Percentiles rank a stretch among this genome's conserved stretches.
These are phyloP conservation scores for Magnolia sinica DNA, from an alignment of 164 flowering plant species.

Conservation along the genomic window DNA sequence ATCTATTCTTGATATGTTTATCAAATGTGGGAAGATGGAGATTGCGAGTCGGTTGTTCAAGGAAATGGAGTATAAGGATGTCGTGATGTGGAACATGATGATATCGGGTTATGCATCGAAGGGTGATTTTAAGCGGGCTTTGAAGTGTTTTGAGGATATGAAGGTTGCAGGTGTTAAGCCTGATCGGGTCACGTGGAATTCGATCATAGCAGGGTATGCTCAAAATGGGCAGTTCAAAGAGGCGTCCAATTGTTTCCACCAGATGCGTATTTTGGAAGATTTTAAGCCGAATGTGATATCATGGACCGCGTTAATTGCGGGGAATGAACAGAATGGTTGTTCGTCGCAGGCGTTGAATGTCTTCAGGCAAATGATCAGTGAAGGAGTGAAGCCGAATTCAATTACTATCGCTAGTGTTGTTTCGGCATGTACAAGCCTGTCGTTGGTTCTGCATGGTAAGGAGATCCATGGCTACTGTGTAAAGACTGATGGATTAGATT, in stretches of 20 bases:
- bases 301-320: constrained; percentile 39
- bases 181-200: constrained; percentile 38
- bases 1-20: constrained; percentile 35
- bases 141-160: constrained; percentile 30
- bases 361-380: constrained; percentile 30
- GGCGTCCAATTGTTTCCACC: constrained; percentile 27
- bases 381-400: constrained; percentile 33
- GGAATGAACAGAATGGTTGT: constrained; percentile 30
- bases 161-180: constrained; percentile 29
- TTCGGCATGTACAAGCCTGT: constrained; percentile 39
- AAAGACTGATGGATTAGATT: constrained; percentile 24
- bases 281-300: constrained; percentile 34
- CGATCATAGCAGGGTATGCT: constrained; percentile 36
- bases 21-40: constrained; percentile 36
- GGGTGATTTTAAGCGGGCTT: constrained; percentile 30
- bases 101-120: constrained; percentile 34
- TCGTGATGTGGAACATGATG: constrained; percentile 40
- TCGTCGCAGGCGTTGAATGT: constrained; percentile 25
- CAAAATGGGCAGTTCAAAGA: constrained; percentile 31
- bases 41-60: constrained; percentile 26
- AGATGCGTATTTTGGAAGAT: constrained; percentile 17
- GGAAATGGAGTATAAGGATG: constrained; percentile 31
- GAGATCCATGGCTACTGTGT: constrained; percentile 37
- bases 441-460: constrained; percentile 26
- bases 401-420: constrained; percentile 33